phyloP scores from a whole-genome alignment of 768 basidiomycete species.

The Lactifluus subvellereus region DNA sequence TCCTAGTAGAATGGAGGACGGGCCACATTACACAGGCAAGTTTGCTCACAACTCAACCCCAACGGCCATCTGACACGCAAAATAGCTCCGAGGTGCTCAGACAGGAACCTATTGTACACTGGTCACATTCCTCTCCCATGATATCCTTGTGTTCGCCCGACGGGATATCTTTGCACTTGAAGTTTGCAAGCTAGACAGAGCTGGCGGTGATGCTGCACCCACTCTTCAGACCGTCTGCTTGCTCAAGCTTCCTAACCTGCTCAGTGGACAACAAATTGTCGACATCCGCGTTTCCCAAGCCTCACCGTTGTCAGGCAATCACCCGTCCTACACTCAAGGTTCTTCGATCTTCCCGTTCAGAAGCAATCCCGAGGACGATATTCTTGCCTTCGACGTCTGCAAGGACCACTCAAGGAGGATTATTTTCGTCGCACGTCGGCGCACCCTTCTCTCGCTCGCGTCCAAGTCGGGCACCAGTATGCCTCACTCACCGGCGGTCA shows the following conservation, averaged over 20 bases:
- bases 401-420: conserved; percentile 7
- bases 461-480: background rate
- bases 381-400: conserved; percentile 8
- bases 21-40: conserved; percentile 12
- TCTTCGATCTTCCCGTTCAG: conserved; percentile 9
- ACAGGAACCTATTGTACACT: background rate
- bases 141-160: background rate
- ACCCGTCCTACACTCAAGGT: too few relatives aligned
- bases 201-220: background rate
- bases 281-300: conserved; percentile 9
- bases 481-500: background rate
- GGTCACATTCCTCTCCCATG: conserved; percentile 12
- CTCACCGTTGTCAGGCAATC: background rate
- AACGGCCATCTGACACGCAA: background rate
- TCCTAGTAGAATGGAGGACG: conserved; percentile 9
- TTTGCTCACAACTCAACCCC: background rate
- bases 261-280: background rate
- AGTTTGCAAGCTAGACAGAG: conserved; percentile 1
- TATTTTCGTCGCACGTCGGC: conserved; percentile 10
- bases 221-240: conserved; percentile 2
- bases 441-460: conserved; percentile 11
- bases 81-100: background rate
- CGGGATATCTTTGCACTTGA: background rate
- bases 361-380: conserved; percentile 10
- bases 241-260: conserved; percentile 5